These are phyloP conservation scores for Sphagnum fallax DNA, from an alignment of 228 moss, liverwort and hornwort genomes.

Conservation along the genomic window DNA sequence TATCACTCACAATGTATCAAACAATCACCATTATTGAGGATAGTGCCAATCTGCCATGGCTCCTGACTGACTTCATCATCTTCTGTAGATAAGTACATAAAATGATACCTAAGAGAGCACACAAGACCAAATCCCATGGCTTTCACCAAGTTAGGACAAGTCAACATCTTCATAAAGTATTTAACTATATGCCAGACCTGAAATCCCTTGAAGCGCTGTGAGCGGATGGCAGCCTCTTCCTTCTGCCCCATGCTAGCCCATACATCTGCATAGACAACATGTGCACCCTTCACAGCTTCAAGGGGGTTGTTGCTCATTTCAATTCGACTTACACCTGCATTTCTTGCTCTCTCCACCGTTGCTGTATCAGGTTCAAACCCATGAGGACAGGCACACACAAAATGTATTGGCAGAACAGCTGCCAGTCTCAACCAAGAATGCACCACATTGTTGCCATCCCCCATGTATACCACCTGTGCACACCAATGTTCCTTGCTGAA, in stretches of 20 bases:
- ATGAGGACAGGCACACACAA: conserved; percentile 84
- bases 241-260: conserved; percentile 99
- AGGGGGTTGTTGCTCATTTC: conserved; percentile 77
- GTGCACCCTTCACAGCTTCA: conserved; percentile 83
- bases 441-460: conserved; percentile 97
- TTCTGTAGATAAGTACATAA: too few species aligned
- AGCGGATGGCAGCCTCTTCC: conserved; percentile 68
- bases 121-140: too few species aligned
- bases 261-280: conserved; percentile 90
- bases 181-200: conserved; percentile 29
- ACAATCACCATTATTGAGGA: too few species aligned
- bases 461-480: conserved; percentile 82
- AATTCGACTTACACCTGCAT: conserved; percentile 64
- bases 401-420: conserved; percentile 88
- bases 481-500: too few species aligned
- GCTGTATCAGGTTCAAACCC: conserved; percentile 89
- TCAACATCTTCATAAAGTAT: too few species aligned
- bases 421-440: conserved; percentile 95
- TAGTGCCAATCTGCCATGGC: too few species aligned
- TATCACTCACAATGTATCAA: background rate
- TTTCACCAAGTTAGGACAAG: too few species aligned
- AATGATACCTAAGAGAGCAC: too few species aligned
- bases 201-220: conserved; percentile 78
- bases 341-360: conserved; percentile 70
- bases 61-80: too few species aligned